Conservation (phyloP, 2,329 filamentous ascomycete species). For the Aspergillus cejpii region DNA sequence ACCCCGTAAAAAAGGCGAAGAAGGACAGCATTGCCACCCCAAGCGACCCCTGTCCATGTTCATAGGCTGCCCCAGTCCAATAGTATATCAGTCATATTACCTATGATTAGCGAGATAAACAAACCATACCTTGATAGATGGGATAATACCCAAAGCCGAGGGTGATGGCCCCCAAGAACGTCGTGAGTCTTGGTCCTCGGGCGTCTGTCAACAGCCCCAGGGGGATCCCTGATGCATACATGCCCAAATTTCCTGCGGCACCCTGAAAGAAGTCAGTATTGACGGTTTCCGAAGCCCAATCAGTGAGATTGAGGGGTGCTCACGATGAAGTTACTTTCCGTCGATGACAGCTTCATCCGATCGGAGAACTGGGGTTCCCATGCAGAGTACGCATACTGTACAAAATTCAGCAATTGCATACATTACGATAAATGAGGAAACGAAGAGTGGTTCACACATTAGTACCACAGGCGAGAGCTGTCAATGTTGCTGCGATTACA, state of each 20-base stretch:
- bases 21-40: slow-evolving; percentile 61
- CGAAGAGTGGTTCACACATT: slow-evolving; percentile 54
- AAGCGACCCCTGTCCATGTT: slow-evolving; percentile 56
- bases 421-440: not conserved
- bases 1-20: slow-evolving; percentile 76
- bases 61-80: slow-evolving; percentile 54
- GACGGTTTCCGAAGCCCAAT: slow-evolving; percentile 1
- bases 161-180: slow-evolving; percentile 65
- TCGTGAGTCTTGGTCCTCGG: slow-evolving; percentile 70
- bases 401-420: slow-evolving; percentile 16
- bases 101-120: not conserved
- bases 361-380: slow-evolving; percentile 96
- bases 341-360: slow-evolving; percentile 78
- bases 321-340: slow-evolving; percentile 85
- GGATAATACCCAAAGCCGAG: slow-evolving; percentile 80
- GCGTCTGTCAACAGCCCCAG: slow-evolving; percentile 81
- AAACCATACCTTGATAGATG: slow-evolving; percentile 53
- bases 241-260: slow-evolving; percentile 59
- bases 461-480: slow-evolving; percentile 84
- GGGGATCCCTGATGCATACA: slow-evolving; percentile 87
- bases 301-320: too few relatives aligned
- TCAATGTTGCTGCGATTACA: slow-evolving; percentile 74
- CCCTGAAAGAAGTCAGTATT: slow-evolving; percentile 44
- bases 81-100: slow-evolving; percentile 9
- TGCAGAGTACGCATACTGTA: slow-evolving; percentile 92